phyloP scores from a whole-genome alignment of 2,329 filamentous ascomycete genomes.

The Talaromyces pinophilus region DNA sequence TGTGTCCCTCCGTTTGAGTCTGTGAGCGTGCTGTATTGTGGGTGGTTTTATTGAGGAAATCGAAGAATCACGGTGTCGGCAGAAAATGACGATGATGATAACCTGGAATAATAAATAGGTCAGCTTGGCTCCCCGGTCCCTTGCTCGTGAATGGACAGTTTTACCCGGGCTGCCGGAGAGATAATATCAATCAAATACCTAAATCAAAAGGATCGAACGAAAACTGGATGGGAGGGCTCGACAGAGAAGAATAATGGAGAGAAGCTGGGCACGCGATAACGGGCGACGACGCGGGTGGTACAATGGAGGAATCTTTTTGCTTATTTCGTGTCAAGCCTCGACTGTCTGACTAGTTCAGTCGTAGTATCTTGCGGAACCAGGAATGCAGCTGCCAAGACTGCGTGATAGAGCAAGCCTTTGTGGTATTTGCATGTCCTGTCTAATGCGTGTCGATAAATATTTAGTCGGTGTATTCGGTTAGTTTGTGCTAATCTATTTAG shows the following conservation, averaged over 20 bases:
- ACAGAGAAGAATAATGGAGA: constrained; percentile 1
- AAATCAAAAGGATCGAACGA: background rate
- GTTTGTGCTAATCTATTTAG: background rate
- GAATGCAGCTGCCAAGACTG: constrained; percentile 22
- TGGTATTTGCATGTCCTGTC: background rate
- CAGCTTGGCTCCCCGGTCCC: constrained; percentile 14
- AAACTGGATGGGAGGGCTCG: background rate
- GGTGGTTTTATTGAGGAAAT: background rate
- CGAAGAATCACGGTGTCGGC: constrained; percentile 25
- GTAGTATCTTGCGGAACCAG: constrained; percentile 18
- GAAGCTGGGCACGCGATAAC: constrained; percentile 10
- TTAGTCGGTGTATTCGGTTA: background rate
- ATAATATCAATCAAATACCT: background rate
- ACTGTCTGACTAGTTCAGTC: background rate
- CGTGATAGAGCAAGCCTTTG: constrained; percentile 5
- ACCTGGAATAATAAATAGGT: background rate
- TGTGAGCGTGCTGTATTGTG: background rate
- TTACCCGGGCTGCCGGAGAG: constrained; percentile 3
- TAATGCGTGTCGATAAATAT: background rate
- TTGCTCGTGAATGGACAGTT: constrained; percentile 11
- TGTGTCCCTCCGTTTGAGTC: background rate
- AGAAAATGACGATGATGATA: constrained; percentile 28
- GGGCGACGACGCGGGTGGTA: constrained; percentile 3
- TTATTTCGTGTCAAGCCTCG: constrained; percentile 1
- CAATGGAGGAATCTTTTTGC: background rate